Conservation (phyloP, 306 rosid genomes). For the Trifolium repens region DNA sequence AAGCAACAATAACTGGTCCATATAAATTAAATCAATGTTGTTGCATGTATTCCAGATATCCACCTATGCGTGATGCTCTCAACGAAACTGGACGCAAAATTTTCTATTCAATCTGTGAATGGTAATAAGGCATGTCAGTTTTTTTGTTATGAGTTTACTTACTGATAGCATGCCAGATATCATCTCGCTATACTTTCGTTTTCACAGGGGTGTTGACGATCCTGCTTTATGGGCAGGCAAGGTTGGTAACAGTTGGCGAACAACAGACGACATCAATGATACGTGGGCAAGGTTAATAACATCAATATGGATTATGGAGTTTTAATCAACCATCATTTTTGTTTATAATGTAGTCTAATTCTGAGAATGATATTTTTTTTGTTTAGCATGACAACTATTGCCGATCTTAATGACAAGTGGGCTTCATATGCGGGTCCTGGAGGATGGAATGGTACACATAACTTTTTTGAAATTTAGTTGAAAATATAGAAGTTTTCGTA, state of each 20-base stretch:
- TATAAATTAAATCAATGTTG: conserved; percentile 43
- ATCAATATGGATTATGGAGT: conserved; percentile 19
- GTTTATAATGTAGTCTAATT: conserved; percentile 20
- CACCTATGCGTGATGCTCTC: conserved; percentile 96
- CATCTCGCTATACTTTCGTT: conserved; percentile 25
- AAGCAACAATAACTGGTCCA: conserved; percentile 21
- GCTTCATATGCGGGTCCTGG: conserved; percentile 99
- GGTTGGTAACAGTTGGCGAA: conserved; percentile 98
- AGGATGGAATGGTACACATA: conserved; percentile 92
- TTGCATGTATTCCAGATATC: conserved; percentile 68
- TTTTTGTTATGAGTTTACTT: conserved; percentile 33
- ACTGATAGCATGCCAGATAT: conserved; percentile 13
- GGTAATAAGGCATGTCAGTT: conserved; percentile 58
- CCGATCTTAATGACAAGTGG: conserved; percentile 93
- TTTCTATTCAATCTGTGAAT: conserved; percentile 88
- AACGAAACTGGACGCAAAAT: conserved; percentile 66
- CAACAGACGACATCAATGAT: conserved; percentile 90
- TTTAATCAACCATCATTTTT: conserved; percentile 18
- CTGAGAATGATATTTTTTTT: conserved; percentile 43
- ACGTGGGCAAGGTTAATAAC: conserved; percentile 85
- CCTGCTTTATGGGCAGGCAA: conserved; percentile 96
- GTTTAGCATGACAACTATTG: conserved; percentile 87
- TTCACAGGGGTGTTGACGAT: conserved; percentile 82
- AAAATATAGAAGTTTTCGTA: conserved; percentile 34
- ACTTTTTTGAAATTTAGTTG: conserved; percentile 39